phyloP scores from a whole-genome alignment of 73 alveolate species.

The Stentor roeselii region DNA sequence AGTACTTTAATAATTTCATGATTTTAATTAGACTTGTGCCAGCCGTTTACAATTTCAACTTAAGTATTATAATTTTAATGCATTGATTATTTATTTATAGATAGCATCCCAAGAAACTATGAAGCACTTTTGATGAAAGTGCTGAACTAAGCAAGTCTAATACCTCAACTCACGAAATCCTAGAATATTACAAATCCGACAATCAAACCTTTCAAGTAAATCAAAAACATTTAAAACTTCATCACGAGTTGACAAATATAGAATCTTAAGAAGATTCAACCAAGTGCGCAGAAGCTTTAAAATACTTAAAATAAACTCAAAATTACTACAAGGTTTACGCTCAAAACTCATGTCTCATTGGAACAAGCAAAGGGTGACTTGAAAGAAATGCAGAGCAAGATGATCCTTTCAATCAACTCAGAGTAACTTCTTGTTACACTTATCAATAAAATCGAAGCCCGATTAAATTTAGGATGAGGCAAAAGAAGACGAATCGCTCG shows the following conservation, averaged over 20 bases:
- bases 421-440: constrained; percentile 61
- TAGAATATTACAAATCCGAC: constrained; percentile 23
- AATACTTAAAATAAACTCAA: constrained; percentile 26
- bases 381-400: constrained; percentile 47
- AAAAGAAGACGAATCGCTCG: constrained; percentile 43
- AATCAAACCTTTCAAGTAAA: constrained; percentile 22
- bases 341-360: constrained; percentile 35
- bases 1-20: no score
- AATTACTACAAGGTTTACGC: constrained; percentile 41
- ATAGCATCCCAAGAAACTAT: not conserved
- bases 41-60: no score
- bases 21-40: no score
- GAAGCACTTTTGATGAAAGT: constrained; percentile 24
- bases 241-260: constrained; percentile 27
- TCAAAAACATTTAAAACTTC: constrained; percentile 42
- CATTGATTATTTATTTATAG: no score
- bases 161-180: constrained; percentile 5
- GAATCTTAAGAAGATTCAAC: constrained; percentile 24
- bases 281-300: constrained; percentile 30
- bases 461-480: constrained; percentile 53
- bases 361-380: constrained; percentile 60
- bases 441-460: constrained; percentile 55
- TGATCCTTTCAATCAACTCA: constrained; percentile 59
- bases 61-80: no score
- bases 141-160: constrained; percentile 16